Evolutionary conservation across 2,329 filamentous ascomycete genomes (phyloP).

Genomic region (Hymenoscyphus scutula): DNA sequence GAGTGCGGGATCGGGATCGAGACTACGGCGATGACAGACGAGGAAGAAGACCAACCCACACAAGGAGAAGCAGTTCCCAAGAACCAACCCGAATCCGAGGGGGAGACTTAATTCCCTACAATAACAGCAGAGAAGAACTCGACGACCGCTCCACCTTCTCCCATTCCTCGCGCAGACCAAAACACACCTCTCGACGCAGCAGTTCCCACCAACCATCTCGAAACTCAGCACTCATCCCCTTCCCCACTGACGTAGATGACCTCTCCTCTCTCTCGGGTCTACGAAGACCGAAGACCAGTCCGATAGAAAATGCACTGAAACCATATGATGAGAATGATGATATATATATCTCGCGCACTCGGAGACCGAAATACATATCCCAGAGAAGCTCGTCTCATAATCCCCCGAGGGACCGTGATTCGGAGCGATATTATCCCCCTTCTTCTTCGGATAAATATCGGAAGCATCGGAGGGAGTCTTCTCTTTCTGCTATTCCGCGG

Average conservation of each 20-base stretch:
- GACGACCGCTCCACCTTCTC: background rate
- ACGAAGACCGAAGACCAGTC: slow-evolving; percentile 5
- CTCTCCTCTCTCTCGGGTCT: background rate
- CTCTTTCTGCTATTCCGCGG: background rate
- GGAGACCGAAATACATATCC: slow-evolving; percentile 4
- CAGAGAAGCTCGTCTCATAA: slow-evolving; percentile 13
- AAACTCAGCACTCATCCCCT: background rate
- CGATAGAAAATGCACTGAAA: background rate
- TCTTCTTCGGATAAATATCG: background rate
- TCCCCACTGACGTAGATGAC: background rate
- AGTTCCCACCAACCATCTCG: slow-evolving; percentile 11
- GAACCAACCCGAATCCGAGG: background rate
- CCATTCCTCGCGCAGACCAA: slow-evolving; percentile 7
- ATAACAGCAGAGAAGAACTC: background rate
- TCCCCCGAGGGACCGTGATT: slow-evolving; percentile 1
- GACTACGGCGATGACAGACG: slow-evolving; percentile 1
- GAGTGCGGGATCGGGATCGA: background rate
- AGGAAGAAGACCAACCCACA: slow-evolving; percentile 2
- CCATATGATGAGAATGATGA: slow-evolving; percentile 7
- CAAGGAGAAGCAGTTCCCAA: slow-evolving; percentile 9
- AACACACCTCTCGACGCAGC: slow-evolving; percentile 11
- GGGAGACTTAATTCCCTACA: background rate
- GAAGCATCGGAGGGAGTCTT: background rate
- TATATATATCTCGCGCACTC: background rate
- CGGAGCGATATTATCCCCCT: background rate